Percentiles rank a stretch among this genome's conserved stretches.
Conservation (phyloP, 2,329 filamentous ascomycete species). For the Diaporthe sp. region DNA sequence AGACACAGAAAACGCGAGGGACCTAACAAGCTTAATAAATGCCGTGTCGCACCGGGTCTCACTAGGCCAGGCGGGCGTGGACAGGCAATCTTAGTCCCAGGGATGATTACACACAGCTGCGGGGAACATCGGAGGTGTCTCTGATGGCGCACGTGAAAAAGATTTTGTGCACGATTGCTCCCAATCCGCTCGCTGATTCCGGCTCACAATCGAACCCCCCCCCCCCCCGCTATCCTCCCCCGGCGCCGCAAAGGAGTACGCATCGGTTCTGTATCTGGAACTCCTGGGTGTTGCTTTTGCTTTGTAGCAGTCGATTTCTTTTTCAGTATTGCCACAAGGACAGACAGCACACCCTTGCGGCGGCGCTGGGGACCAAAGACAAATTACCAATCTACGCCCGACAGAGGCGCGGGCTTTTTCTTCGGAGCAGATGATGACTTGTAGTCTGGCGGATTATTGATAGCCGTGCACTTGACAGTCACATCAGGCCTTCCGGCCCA, state of each 20-base stretch:
- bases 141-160: slow-evolving; percentile 26
- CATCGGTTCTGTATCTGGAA: neutral
- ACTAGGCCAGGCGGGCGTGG: slow-evolving; percentile 1
- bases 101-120: slow-evolving; percentile 23
- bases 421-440: neutral
- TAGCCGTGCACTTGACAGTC: neutral
- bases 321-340: neutral
- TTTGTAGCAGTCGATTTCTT: neutral
- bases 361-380: neutral
- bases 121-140: slow-evolving; percentile 25
- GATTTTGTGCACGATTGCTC: slow-evolving; percentile 9
- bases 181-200: neutral
- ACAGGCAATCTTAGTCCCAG: slow-evolving; percentile 2
- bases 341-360: neutral
- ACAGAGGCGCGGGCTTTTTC: neutral
- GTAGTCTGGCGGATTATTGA: neutral
- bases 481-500: neutral
- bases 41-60: slow-evolving; percentile 22
- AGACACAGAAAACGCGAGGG: slow-evolving; percentile 20
- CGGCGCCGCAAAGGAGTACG: no score
- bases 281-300: neutral
- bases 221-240: no score
- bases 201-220: neutral
- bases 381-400: slow-evolving; percentile 13
- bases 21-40: slow-evolving; percentile 29